A percentile compares a stretch with the other conserved stretches of the same genome.
phyloP scores from a whole-genome alignment of 2,329 filamentous ascomycete species.

The Raffaelea arxii region DNA sequence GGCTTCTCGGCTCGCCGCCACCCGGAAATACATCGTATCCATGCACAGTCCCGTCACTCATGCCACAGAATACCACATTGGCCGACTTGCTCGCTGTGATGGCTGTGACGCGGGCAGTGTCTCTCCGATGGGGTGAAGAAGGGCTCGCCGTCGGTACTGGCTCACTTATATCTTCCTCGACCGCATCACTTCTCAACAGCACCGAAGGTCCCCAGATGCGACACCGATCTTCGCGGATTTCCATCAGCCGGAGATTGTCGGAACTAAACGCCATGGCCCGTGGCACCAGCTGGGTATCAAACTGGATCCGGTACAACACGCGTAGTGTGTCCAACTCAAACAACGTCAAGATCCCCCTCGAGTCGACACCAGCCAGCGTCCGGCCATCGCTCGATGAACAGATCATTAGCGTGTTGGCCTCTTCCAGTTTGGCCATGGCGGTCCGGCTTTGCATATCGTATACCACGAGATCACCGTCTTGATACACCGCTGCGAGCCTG shows the following conservation, averaged over 20 bases:
- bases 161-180: constrained; percentile 10
- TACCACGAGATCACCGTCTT: constrained; percentile 18
- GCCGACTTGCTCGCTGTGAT: constrained; percentile 7
- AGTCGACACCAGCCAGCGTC: background rate
- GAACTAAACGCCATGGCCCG: constrained; percentile 12
- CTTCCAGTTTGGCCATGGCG: background rate
- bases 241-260: constrained; percentile 14
- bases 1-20: constrained; percentile 5
- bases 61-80: constrained; percentile 12
- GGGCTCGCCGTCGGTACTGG: no score
- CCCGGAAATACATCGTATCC: constrained; percentile 11
- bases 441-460: constrained; percentile 12
- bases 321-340: constrained; percentile 4
- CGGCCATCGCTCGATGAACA: constrained; percentile 13
- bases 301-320: constrained; percentile 5
- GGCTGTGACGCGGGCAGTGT: constrained; percentile 9
- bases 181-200: constrained; percentile 11
- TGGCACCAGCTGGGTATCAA: constrained; percentile 3
- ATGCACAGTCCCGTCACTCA: constrained; percentile 14
- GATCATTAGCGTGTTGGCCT: constrained; percentile 13
- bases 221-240: constrained; percentile 14
- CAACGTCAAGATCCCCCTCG: background rate
- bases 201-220: constrained; percentile 17
- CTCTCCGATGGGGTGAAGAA: no score
- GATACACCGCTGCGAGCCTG: constrained; percentile 17